Percentiles rank a stretch among this genome's conserved stretches.
These are phyloP conservation scores for Artomyces pyxidatus DNA, from an alignment of 768 basidiomycete genomes.

Conservation along the genomic window DNA sequence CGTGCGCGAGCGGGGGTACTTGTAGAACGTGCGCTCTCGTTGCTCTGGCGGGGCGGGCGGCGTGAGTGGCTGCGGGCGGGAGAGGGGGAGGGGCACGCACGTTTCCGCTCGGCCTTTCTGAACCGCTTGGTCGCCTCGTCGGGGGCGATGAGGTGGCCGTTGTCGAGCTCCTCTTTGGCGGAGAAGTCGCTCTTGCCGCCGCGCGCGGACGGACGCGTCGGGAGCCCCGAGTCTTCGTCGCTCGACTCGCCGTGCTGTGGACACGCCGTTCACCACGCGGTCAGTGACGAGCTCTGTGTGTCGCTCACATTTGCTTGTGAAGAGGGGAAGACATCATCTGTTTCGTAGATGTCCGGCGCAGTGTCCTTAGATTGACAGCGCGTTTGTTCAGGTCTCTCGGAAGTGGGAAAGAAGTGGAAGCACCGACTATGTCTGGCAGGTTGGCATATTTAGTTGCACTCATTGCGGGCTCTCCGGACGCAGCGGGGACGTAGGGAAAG, in stretches of 20 bases:
- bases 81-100: conserved; percentile 17
- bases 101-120: conserved; percentile 58
- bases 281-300: background rate
- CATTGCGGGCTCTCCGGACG: too few species aligned
- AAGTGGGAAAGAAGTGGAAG: background rate
- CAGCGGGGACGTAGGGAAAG: too few species aligned
- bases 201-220: conserved; percentile 30
- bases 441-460: conserved; percentile 68
- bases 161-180: conserved; percentile 61
- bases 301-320: conserved; percentile 45
- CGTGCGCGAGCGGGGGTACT: conserved; percentile 61
- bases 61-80: background rate
- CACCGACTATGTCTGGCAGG: conserved; percentile 87
- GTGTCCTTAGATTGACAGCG: conserved; percentile 55
- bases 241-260: conserved; percentile 52
- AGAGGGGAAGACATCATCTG: conserved; percentile 64
- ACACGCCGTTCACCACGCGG: background rate
- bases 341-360: conserved; percentile 88
- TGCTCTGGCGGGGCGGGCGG: conserved; percentile 27
- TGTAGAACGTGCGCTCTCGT: conserved; percentile 47
- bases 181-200: conserved; percentile 31
- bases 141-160: conserved; percentile 50
- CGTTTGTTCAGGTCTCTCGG: background rate
- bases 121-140: conserved; percentile 68
- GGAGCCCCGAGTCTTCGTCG: conserved; percentile 51